Base-by-base conservation (phyloP, 352 stramenopile genomes). In the Phytophthora pistaciae region DNA sequence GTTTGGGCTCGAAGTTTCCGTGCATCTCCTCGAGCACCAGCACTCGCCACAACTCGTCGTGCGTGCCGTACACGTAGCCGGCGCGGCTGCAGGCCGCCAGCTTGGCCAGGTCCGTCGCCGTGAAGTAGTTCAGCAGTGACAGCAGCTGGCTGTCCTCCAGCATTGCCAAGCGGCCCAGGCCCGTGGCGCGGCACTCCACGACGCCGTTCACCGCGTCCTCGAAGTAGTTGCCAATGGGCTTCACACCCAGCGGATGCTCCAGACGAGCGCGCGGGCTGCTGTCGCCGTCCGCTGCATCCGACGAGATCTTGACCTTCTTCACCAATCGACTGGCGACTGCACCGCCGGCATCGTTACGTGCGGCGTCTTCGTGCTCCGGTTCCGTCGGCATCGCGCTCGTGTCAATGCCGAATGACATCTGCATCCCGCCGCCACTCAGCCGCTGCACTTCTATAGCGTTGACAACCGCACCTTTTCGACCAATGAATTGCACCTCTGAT, bases 41-140 rank as follows among this genome's bases (percentile, higher is more conserved):
- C 53, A 80, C 80, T 38, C 88, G 78, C 91, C 91, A 97, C 21
- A 96, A 81, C 57, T 97, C 91, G 54, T 96, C 88, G 56, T 96
- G 83, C 13, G 74, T 84, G 48, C 66, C 69, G 54, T 92, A 94
- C 31, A 94, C 82, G 58, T 96, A 96, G 31, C 74, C 84, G 7
- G 79, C 85, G 5, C 80, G 79, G 72, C 85, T 96, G 50, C 79
- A 88, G 1, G 50, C 54, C 10, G 67, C 70, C 11, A 96, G 68
- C 13, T 33, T 64, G 9, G 53, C 78, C 25, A 97, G 74, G 42
- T 92, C 80, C 5, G 33, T 63, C 0, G 87, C 85, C 3, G 85
- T 56, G 11, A 91, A 70, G 44, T 79, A 93, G 44, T 78, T 82
- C 40, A 97, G 75, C 52, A 96, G 63, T 23, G 63, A 75, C 29